Conservation (phyloP, 2,329 filamentous ascomycete species). For the Aspergillus sp. region DNA sequence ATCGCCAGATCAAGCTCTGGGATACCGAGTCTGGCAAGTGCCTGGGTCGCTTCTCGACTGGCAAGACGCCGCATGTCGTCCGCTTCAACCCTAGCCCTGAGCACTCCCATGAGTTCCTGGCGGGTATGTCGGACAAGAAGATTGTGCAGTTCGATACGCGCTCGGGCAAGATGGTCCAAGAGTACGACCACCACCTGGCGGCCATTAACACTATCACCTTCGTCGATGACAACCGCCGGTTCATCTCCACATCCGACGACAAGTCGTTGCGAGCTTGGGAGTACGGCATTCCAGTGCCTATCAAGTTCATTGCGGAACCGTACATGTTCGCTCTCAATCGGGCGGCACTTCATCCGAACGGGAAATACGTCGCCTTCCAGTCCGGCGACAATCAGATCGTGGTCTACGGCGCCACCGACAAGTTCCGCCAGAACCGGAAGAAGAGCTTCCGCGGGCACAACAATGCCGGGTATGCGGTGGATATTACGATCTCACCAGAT, state of each 20-base stretch:
- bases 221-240: slow-evolving; percentile 85
- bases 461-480: slow-evolving; percentile 86
- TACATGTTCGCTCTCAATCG: slow-evolving; percentile 97
- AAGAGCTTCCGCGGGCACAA: slow-evolving; percentile 96
- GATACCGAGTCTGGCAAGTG: slow-evolving; percentile 92
- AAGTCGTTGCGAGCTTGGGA: slow-evolving; percentile 96
- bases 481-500: slow-evolving; percentile 78
- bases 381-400: slow-evolving; percentile 92
- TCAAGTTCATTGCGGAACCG: slow-evolving; percentile 95
- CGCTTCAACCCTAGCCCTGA: slow-evolving; percentile 78
- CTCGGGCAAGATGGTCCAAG: slow-evolving; percentile 74
- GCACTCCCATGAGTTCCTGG: slow-evolving; percentile 79
- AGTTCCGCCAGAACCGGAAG: slow-evolving; percentile 94
- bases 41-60: slow-evolving; percentile 78
- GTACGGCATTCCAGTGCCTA: slow-evolving; percentile 94
- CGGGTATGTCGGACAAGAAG: slow-evolving; percentile 97
- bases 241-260: slow-evolving; percentile 97
- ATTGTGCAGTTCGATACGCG: slow-evolving; percentile 94
- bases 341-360: slow-evolving; percentile 71
- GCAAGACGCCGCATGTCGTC: slow-evolving; percentile 90
- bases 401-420: slow-evolving; percentile 88
- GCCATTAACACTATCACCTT: slow-evolving; percentile 97
- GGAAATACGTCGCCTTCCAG: slow-evolving; percentile 92
- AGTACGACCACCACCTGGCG: slow-evolving; percentile 97
- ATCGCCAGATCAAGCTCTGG: slow-evolving; percentile 95